These are phyloP conservation scores for Mortierella sp. DNA, from an alignment of 371 early-diverging fungal species.

Conservation along the genomic window DNA sequence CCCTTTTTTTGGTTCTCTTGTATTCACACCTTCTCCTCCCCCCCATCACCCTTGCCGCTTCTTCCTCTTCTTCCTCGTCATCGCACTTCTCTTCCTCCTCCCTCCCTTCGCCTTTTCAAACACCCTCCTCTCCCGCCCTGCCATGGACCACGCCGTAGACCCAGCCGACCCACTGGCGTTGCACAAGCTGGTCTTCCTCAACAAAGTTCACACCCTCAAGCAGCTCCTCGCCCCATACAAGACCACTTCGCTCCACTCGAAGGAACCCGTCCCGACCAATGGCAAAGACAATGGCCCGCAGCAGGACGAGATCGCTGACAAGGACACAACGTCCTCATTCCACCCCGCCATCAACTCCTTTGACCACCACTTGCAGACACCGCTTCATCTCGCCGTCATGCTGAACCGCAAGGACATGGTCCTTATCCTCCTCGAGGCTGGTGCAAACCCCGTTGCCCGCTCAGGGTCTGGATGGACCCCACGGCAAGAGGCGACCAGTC, in stretches of 20 bases:
- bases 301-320: too few relatives aligned
- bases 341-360: constrained; percentile 44
- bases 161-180: constrained; percentile 46
- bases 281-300: too few relatives aligned
- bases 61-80: background rate
- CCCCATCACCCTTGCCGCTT: background rate
- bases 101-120: background rate
- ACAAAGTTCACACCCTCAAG: constrained; percentile 42
- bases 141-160: constrained; percentile 35
- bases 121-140: too few relatives aligned
- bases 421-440: constrained; percentile 33
- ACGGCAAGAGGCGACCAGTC: constrained; percentile 44
- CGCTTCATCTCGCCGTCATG: constrained; percentile 55
- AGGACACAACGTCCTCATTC: background rate
- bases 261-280: background rate
- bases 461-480: constrained; percentile 51
- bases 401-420: constrained; percentile 44
- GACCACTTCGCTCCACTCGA: background rate
- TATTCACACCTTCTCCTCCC: too few relatives aligned
- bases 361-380: constrained; percentile 45
- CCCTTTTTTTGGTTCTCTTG: too few relatives aligned
- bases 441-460: constrained; percentile 47
- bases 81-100: background rate
- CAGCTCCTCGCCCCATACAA: constrained; percentile 41
- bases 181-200: constrained; percentile 46